A percentile compares a stretch with the other conserved stretches of the same genome.
Conservation (phyloP, 768 basidiomycete species). For the Hygrocybe coccinea region DNA sequence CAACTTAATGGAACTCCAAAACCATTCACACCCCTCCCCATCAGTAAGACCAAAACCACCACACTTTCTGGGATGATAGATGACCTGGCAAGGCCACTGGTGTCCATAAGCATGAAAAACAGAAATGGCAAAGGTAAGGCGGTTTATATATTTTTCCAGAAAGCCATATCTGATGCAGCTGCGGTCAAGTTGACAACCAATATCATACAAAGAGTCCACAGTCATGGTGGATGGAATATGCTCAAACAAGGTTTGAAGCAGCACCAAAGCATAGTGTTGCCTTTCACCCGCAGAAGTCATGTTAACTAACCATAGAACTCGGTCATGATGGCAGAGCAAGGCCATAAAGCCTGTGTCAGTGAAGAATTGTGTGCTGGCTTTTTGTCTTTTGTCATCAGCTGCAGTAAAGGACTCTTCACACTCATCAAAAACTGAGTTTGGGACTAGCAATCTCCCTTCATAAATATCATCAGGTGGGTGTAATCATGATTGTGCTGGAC, state of each 20-base stretch:
- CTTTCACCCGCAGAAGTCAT: slow-evolving; percentile 34
- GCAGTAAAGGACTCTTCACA: slow-evolving; percentile 31
- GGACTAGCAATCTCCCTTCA: slow-evolving; percentile 23
- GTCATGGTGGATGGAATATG: slow-evolving; percentile 25
- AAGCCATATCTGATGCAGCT: slow-evolving; percentile 21
- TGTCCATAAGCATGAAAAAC: slow-evolving; percentile 30
- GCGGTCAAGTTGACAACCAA: slow-evolving; percentile 32
- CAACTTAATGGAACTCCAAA: slow-evolving; percentile 25
- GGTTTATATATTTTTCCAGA: background rate
- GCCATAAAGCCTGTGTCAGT: slow-evolving; percentile 35
- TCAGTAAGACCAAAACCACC: slow-evolving; percentile 25
- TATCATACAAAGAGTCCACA: slow-evolving; percentile 32
- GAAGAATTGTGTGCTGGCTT: slow-evolving; percentile 27
- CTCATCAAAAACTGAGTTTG: slow-evolving; percentile 28
- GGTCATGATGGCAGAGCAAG: slow-evolving; percentile 34
- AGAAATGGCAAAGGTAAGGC: background rate
- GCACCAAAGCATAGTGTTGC: slow-evolving; percentile 29
- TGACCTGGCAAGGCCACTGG: slow-evolving; percentile 35
- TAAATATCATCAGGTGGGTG: background rate
- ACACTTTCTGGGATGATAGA: slow-evolving; percentile 33
- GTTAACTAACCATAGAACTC: slow-evolving; percentile 33
- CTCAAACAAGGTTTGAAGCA: slow-evolving; percentile 29
- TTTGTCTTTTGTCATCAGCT: slow-evolving; percentile 21
- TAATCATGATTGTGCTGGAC: too few relatives aligned
- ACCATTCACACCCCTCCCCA: slow-evolving; percentile 29